Evolutionary conservation across 768 basidiomycete species (phyloP).

Genomic region (Russula virescens): DNA sequence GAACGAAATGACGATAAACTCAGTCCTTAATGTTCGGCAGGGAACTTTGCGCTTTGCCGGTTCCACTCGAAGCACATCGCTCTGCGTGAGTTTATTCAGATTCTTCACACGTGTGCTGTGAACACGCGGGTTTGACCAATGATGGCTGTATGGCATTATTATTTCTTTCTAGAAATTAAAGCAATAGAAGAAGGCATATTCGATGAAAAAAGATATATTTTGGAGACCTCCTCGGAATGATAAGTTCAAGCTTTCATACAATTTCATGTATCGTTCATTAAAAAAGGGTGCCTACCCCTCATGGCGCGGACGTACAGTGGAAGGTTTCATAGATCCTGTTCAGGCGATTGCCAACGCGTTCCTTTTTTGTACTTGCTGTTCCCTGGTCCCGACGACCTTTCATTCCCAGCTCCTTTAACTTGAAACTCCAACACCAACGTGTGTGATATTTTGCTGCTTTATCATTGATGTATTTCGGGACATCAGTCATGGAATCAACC

Average conservation of each 20-base stretch:
- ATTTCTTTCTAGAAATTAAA: constrained; percentile 53
- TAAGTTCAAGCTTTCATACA: too few relatives aligned
- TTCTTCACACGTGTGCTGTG: not conserved
- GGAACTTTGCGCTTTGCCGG: constrained; percentile 54
- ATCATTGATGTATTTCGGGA: too few relatives aligned
- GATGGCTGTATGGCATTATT: not conserved
- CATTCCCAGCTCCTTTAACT: too few relatives aligned
- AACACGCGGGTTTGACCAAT: not conserved
- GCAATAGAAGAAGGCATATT: constrained; percentile 51
- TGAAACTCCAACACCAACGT: too few relatives aligned
- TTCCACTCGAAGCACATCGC: constrained; percentile 67
- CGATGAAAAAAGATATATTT: constrained; percentile 29
- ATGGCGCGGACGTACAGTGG: constrained; percentile 1
- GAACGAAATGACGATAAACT: not conserved
- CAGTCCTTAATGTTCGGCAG: constrained; percentile 25
- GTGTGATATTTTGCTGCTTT: too few relatives aligned
- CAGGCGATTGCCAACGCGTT: too few relatives aligned
- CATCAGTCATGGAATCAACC: too few relatives aligned
- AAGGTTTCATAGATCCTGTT: not conserved
- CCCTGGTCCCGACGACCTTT: not conserved
- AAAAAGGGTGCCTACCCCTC: not conserved
- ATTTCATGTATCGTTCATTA: too few relatives aligned
- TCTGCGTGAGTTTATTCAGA: constrained; percentile 43
- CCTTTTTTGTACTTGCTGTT: not conserved
- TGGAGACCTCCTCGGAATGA: constrained; percentile 12